These are phyloP conservation scores for Alternaria brassicae DNA, from an alignment of 2,329 filamentous ascomycete genomes.

Conservation along the genomic window DNA sequence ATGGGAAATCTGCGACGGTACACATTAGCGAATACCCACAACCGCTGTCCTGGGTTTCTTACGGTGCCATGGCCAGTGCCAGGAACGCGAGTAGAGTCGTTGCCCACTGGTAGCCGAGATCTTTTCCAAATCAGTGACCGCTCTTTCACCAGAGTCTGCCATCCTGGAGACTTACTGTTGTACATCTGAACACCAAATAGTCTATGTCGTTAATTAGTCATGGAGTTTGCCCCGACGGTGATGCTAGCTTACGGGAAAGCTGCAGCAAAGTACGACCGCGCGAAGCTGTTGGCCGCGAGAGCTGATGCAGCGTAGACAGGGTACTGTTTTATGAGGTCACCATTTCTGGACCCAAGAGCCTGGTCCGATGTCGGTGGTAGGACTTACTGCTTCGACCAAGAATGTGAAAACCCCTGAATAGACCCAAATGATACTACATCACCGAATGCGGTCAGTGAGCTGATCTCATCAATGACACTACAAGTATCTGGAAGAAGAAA, in stretches of 20 bases:
- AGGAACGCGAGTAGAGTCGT: conserved; percentile 57
- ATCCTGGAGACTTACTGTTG: conserved; percentile 53
- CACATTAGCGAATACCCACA: conserved; percentile 43
- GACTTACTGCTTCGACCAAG: conserved; percentile 68
- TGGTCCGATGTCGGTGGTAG: conserved; percentile 32
- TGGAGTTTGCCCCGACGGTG: conserved; percentile 2
- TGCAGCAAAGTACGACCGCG: conserved; percentile 57
- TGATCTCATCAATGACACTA: conserved; percentile 30
- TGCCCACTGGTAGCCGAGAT: conserved; percentile 60
- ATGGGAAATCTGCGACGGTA: conserved; percentile 50
- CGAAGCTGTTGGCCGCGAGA: conserved; percentile 60
- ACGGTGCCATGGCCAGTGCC: conserved; percentile 58
- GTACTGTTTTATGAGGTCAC: conserved; percentile 50
- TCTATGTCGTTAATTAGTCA: conserved; percentile 12
- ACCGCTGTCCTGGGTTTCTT: conserved; percentile 39
- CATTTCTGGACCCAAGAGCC: conserved; percentile 19
- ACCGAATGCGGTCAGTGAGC: conserved; percentile 41
- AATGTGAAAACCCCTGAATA: conserved; percentile 91
- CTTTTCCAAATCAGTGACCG: conserved; percentile 54
- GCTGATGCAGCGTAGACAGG: conserved; percentile 59
- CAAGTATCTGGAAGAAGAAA: conserved; percentile 24
- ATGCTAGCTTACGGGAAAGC: conserved; percentile 50
- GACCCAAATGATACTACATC: conserved; percentile 71
- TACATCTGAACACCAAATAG: conserved; percentile 60
- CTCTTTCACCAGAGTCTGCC: conserved; percentile 45